Evolutionary conservation across 2,329 filamentous ascomycete genomes (phyloP).

Genomic region (Fusarium devonianum): DNA sequence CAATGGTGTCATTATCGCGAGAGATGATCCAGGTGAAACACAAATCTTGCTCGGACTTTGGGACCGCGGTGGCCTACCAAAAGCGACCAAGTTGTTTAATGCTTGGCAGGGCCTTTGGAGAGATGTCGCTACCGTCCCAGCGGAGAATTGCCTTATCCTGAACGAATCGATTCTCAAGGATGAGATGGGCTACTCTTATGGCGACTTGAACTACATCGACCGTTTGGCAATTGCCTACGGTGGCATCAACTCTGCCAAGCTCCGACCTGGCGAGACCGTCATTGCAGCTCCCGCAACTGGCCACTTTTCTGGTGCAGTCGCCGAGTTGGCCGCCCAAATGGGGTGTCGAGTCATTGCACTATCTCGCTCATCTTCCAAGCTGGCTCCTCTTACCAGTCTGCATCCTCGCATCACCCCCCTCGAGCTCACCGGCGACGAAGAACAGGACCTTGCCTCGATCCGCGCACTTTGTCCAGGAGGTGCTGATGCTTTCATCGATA

Average conservation of each 20-base stretch:
- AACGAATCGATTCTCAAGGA: slow-evolving; percentile 9
- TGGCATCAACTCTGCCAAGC: slow-evolving; percentile 5
- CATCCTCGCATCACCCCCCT: slow-evolving; percentile 8
- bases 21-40: slow-evolving; percentile 18
- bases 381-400: slow-evolving; percentile 9
- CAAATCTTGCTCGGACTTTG: slow-evolving; percentile 19
- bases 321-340: slow-evolving; percentile 25
- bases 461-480: not conserved
- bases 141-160: slow-evolving; percentile 18
- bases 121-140: slow-evolving; percentile 5
- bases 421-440: slow-evolving; percentile 18
- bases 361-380: slow-evolving; percentile 8
- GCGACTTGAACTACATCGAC: slow-evolving; percentile 27
- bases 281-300: slow-evolving; percentile 29
- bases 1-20: slow-evolving; percentile 13
- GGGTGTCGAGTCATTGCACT: slow-evolving; percentile 31
- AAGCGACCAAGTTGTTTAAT: slow-evolving; percentile 13
- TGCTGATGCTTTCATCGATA: slow-evolving; percentile 25
- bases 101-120: slow-evolving; percentile 28
- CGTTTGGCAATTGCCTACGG: slow-evolving; percentile 26
- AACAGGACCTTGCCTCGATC: slow-evolving; percentile 6
- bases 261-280: slow-evolving; percentile 19
- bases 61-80: slow-evolving; percentile 8
- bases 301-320: slow-evolving; percentile 26
- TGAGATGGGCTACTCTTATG: slow-evolving; percentile 24